Base-by-base conservation (phyloP, 2,329 filamentous ascomycete species). In the Penicillium sp. region DNA sequence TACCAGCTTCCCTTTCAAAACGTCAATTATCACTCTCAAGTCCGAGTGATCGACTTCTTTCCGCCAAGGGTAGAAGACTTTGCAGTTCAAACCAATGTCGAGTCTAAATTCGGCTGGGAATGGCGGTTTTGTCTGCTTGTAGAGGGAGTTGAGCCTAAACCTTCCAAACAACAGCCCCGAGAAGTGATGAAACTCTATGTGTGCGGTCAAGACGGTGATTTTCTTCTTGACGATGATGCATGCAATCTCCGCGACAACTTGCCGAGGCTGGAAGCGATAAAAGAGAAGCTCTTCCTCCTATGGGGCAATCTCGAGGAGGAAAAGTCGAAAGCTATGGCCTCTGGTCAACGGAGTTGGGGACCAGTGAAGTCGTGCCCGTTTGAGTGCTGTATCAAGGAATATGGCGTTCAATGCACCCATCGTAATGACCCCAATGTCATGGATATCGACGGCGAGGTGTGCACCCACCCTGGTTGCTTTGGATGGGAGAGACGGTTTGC, bases 281-380 rank as follows among this genome's bases (percentile, higher is more conserved):
- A 84, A 48, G 84, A 95, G 62, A 86, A 83, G 63, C 78, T 97
- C 53, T 93, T 88, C 68, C 76, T 84, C 35, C 78, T 97, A 1
- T 97, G 93, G 92, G 93, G 93, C 1, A 84, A 96, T 58, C 78
- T 97, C 1, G 86, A 92, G 67, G 90, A 96, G 68, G 71, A 77
- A 45, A 90, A 89, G 40, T 48, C 66, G 2, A 69, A 63, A n/a
- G 64, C 70, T 2, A 61, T 71, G 19, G 57, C 43, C 36, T 52
- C 55, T 40, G 61, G 58, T 42, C 49, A 63, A 41, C 35, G 53
- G 19, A 54, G 17, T 53, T 62, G 56, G 64, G 55, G 35, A 12
- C 54, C 56, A n/a, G 63, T 56, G 9, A 55, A 56, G 1, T 87
- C 86, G 53, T 78, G 75, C 33, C 84, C 88, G 0, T 91, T 91